phyloP scores from a whole-genome alignment of 78 protist genomes.

The Planoprotostelium fungivorum region DNA sequence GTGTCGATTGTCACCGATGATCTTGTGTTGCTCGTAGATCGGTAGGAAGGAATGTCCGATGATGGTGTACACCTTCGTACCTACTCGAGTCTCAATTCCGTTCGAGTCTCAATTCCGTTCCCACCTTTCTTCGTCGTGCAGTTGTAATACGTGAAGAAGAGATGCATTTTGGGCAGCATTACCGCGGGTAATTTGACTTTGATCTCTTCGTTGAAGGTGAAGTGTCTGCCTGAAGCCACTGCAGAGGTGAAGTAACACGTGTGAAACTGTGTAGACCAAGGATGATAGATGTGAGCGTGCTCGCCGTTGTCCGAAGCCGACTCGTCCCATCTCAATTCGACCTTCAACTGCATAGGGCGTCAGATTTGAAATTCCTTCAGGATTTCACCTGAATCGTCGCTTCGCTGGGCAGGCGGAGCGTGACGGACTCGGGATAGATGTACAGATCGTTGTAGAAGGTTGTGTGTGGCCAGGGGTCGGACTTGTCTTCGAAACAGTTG shows the following conservation, averaged over 20 bases:
- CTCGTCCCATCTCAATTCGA: background rate
- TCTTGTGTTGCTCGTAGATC: background rate
- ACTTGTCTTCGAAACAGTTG: background rate
- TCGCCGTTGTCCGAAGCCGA: background rate
- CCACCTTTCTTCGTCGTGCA: background rate
- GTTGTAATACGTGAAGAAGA: background rate
- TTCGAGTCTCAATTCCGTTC: background rate
- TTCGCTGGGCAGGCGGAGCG: background rate
- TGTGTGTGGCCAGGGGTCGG: constrained; percentile 1
- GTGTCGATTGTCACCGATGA: background rate
- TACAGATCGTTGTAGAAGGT: background rate
- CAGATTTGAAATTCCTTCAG: background rate
- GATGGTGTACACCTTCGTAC: background rate
- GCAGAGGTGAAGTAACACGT: background rate
- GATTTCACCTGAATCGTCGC: background rate
- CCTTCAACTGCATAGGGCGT: background rate
- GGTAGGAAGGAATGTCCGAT: background rate
- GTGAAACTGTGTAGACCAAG: background rate
- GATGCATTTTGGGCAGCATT: background rate
- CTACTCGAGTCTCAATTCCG: no score
- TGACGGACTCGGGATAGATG: background rate
- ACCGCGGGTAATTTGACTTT: background rate
- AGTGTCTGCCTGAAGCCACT: background rate
- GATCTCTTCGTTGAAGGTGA: background rate
- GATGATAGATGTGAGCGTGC: background rate